Evolutionary conservation across 148 eudicot species (phyloP), one percentile per base, ranked within the genome.

Genomic region (Vaccinium macrocarpon): DNA sequence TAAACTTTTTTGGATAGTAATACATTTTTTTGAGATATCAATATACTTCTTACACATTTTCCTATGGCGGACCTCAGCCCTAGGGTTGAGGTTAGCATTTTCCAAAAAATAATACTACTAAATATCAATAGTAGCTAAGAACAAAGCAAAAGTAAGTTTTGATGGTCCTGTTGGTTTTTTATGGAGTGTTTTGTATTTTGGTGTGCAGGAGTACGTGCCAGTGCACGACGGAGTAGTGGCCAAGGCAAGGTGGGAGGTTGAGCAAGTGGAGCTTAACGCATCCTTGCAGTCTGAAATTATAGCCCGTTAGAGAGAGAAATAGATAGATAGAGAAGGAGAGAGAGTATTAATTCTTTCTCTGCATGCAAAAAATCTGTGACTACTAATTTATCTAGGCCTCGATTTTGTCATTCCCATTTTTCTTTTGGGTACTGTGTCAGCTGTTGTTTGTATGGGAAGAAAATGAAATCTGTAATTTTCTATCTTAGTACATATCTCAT

Each of bases 201-300:
- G 19, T 76, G 16, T 9, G 13, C 32, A 94, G 98, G 93, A 92
- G 55, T 94, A 93, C 73, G 91, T 88, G 86, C 90, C 96, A 8
- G 93, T 90, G 88, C 90, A 91, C 79, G 89, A 84, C 68, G 94
- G 92, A 83, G 94, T 84, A 16, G 83, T 91, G 51, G 88, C 87
- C 14, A 90, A 89, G 87, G 84, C 91, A 42, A 80, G 79, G 82
- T 94, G 96, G 98, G 96, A 94, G 76, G 91, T 81, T 21, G 93
- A 93, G 82, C 93, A 88, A 71, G 86, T 89, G 81, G 90, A 84
- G 77, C 89, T 88, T 52, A 88, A 85, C 66, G 82, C 86, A 4
- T 56, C 88, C 75, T 87, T 92, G 72, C 89, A 84, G 82, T 84
- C 93, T 50, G 88, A 90, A 88, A 81, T 90, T 1, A 32, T 32